These are phyloP conservation scores for Penicillium sp. DNA, from an alignment of 2,329 filamentous ascomycete species.

Conservation along the genomic window DNA sequence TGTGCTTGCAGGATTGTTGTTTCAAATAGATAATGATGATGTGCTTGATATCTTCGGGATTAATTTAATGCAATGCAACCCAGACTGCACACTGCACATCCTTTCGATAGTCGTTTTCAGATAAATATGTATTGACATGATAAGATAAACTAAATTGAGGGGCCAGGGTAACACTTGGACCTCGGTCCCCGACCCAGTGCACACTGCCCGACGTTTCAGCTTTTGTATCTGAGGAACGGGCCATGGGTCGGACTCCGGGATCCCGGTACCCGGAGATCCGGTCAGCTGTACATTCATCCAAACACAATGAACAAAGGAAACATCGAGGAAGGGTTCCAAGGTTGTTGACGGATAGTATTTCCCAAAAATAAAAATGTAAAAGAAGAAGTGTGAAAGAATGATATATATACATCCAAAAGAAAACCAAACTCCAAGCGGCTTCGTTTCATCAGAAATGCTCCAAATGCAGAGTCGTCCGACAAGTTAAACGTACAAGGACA, in stretches of 20 bases:
- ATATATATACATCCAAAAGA: background rate
- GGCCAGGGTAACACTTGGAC: background rate
- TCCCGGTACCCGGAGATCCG: background rate
- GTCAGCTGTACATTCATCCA: background rate
- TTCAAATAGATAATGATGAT: background rate
- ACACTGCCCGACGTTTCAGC: background rate
- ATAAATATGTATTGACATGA: background rate
- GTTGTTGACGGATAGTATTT: background rate
- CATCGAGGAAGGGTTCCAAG: background rate
- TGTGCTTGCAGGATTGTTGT: background rate
- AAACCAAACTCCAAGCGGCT: background rate
- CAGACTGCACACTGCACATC: background rate
- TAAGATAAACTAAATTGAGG: background rate
- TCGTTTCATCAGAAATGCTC: background rate
- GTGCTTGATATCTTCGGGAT: background rate
- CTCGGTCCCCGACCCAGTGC: background rate
- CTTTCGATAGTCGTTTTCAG: background rate
- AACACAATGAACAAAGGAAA: background rate
- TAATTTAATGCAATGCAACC: background rate
- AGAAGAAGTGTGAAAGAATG: background rate
- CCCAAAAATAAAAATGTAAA: background rate
- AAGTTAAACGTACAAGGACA: background rate
- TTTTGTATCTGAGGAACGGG: background rate
- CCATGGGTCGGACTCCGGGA: background rate
- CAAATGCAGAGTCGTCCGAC: background rate